Evolutionary conservation across 257 asterid genomes (phyloP).

Genomic region (Buddleja alternifolia): DNA sequence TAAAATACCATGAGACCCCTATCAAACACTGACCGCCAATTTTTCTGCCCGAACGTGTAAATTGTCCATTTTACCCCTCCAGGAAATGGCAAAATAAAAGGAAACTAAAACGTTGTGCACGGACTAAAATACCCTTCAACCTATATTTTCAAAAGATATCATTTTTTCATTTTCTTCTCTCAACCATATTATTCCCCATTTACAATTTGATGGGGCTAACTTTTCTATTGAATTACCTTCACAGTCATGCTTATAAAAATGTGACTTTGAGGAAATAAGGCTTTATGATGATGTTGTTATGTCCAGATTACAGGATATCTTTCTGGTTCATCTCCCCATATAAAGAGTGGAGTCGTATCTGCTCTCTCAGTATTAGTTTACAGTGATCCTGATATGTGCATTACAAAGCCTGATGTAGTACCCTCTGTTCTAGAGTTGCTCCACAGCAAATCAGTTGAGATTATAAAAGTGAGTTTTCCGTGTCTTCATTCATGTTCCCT

Average conservation of each 20-base stretch:
- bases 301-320: constrained; percentile 85
- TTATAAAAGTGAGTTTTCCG: constrained; percentile 74
- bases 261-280: constrained; percentile 12
- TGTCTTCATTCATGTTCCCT: background rate
- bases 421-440: constrained; percentile 77
- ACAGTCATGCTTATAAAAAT: constrained; percentile 8
- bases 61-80: too few relatives aligned
- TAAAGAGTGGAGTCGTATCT: constrained; percentile 92
- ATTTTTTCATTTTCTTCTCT: background rate
- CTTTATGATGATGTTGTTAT: constrained; percentile 34
- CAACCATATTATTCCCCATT: background rate
- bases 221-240: constrained; percentile 9
- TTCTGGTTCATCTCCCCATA: constrained; percentile 84
- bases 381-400: constrained; percentile 64
- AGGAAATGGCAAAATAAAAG: constrained; percentile 39
- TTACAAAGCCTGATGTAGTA: constrained; percentile 67
- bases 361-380: constrained; percentile 82
- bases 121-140: too few relatives aligned
- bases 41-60: constrained; percentile 10
- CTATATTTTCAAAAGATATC: too few relatives aligned
- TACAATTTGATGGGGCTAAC: background rate
- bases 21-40: too few relatives aligned
- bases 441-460: constrained; percentile 78
- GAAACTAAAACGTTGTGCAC: too few relatives aligned
- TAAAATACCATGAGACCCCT: constrained; percentile 14